Percentiles rank a stretch among this genome's conserved stretches.
phyloP scores from a whole-genome alignment of 169 alveolate species.

The Plasmodium gonderi region DNA sequence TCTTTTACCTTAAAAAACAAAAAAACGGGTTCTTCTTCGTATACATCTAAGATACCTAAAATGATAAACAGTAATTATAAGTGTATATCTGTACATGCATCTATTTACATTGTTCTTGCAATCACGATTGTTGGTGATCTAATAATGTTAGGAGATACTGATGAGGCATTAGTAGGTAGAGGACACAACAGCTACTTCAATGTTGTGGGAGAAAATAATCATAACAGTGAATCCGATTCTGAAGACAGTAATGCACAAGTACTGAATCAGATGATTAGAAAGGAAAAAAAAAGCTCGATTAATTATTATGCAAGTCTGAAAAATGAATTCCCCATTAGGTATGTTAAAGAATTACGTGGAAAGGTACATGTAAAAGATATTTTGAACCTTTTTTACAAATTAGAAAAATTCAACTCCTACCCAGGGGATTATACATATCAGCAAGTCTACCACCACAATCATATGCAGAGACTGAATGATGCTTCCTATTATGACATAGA shows the following conservation, averaged over 20 bases:
- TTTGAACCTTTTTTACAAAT: constrained; percentile 3
- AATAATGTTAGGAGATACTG: constrained; percentile 11
- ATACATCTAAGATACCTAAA: constrained; percentile 32
- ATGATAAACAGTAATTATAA: constrained; percentile 38
- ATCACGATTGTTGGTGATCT: constrained; percentile 56
- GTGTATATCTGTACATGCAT: constrained; percentile 37
- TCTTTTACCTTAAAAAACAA: constrained; percentile 22
- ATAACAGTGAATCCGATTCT: neutral
- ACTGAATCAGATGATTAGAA: neutral
- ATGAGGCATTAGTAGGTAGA: neutral
- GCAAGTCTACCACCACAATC: neutral
- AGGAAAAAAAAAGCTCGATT: neutral
- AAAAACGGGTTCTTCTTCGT: neutral
- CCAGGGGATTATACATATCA: too few species aligned
- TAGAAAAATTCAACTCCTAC: neutral
- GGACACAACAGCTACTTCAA: neutral
- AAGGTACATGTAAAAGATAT: constrained; percentile 18
- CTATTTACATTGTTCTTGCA: constrained; percentile 23
- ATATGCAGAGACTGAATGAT: neutral
- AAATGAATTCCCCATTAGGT: neutral
- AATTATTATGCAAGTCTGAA: neutral
- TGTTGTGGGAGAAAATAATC: neutral
- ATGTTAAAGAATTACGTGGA: constrained; percentile 54
- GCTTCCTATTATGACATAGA: too few species aligned
- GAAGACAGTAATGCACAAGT: neutral